These are phyloP conservation scores for Penicillium oxalicum DNA, from an alignment of 2,329 filamentous ascomycete species.

Conservation along the genomic window DNA sequence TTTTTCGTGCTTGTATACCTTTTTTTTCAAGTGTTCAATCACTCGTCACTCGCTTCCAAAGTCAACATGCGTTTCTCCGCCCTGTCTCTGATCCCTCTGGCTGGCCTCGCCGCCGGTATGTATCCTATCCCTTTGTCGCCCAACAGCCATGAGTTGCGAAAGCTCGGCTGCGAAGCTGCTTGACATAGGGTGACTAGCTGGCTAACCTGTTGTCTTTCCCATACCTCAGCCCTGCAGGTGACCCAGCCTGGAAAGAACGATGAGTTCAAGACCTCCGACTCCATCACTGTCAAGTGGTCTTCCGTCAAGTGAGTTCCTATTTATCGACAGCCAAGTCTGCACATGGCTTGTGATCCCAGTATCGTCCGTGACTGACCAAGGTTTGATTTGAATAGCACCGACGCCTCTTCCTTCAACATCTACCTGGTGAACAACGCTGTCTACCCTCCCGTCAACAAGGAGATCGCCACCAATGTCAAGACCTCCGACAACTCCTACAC, in stretches of 20 bases:
- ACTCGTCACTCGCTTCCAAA: conserved; percentile 1
- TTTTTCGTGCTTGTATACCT: background rate
- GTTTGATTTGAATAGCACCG: conserved; percentile 26
- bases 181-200: too few species aligned
- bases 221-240: conserved; percentile 28
- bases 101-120: conserved; percentile 26
- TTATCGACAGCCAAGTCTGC: too few species aligned
- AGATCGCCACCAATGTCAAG: conserved; percentile 32
- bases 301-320: conserved; percentile 26
- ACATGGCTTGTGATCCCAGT: too few species aligned
- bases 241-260: conserved; percentile 30
- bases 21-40: background rate
- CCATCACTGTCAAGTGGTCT: conserved; percentile 37
- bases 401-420: conserved; percentile 36
- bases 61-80: conserved; percentile 25
- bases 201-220: background rate
- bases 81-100: conserved; percentile 23
- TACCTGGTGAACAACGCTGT: conserved; percentile 37
- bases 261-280: conserved; percentile 28
- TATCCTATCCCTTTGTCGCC: background rate
- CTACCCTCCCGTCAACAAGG: conserved; percentile 28
- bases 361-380: background rate
- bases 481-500: conserved; percentile 34
- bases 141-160: too few species aligned
- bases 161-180: too few species aligned